Base-by-base conservation (phyloP, 306 rosid species). In the Fragaria nilgerrensis region DNA sequence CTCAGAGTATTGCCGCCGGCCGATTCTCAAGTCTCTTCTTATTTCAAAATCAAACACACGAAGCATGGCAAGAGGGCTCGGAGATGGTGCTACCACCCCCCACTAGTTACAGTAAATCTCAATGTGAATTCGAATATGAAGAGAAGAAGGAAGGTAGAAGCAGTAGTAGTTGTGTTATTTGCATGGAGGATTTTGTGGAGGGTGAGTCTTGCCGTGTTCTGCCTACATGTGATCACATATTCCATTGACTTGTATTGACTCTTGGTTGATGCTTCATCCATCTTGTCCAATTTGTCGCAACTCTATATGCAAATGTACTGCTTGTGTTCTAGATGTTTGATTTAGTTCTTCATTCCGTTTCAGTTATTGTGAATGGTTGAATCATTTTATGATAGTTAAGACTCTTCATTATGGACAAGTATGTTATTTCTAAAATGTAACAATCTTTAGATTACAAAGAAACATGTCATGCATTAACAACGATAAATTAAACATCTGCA, bases 141-240 rank as follows among this genome's bases (percentile, higher is more conserved):
- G 43, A 0, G 32, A 59, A 59, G 29, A 1, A 9, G n/a, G 64
- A 3, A 23, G 63, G 22, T 16, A 52, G 7, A 52, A 4, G 2
- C 0, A 61, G 36, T 61, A 22, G 19, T 15, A 9, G 70, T 39
- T 37, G 48, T 52, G 63, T 11, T 29, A 72, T 72, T 72, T 80
- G 79, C 73, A 29, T 75, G 66, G 83, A 67, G 15, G 79, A 80
- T 58, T 80, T 58, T 19, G 67, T n/a, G 4, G 58, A 80, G 13
- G 34, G 70, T 2, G 79, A 80, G 13, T 45, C 7, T 5, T 32
- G 77, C 13, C 75, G 79, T 15, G 48, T 75, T 39, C 66, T 80
- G 64, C 79, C 72, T 5, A 9, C 43, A 23, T 75, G 83, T n/a
- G 70, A 56, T 22, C 79, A 58, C 17, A 25, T 68, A 13, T 80